These are phyloP conservation scores for Jacaranda copaia DNA, from an alignment of 257 asterid genomes.

Conservation along the genomic window DNA sequence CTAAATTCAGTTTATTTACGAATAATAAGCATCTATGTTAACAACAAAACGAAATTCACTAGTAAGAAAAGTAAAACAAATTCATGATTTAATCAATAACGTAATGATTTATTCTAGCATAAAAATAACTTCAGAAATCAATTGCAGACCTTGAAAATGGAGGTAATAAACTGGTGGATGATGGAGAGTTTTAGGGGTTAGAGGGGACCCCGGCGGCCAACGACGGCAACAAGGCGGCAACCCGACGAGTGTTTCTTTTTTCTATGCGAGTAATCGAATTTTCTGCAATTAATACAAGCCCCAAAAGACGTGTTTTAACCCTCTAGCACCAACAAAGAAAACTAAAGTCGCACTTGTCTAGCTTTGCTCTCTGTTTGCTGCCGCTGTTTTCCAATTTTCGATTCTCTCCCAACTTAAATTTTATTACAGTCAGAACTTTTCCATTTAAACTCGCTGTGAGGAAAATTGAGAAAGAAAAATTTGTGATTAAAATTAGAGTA, in stretches of 20 bases:
- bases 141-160: conserved; percentile 18
- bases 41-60: too few species aligned
- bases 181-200: conserved; percentile 2
- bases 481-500: neutral
- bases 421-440: neutral
- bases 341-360: neutral
- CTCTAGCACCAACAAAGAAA: neutral
- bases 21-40: too few species aligned
- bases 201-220: conserved; percentile 27
- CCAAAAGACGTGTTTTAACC: conserved; percentile 4
- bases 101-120: too few species aligned
- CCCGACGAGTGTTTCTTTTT: neutral
- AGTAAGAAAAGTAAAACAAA: too few species aligned
- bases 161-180: conserved; percentile 8
- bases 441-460: neutral
- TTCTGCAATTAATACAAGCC: neutral
- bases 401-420: too few species aligned
- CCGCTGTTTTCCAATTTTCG: conserved; percentile 4
- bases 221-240: conserved; percentile 1
- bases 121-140: neutral
- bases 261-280: neutral
- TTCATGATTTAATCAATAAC: too few species aligned
- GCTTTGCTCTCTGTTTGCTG: neutral
- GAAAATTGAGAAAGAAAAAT: neutral
- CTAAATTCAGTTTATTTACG: neutral